phyloP scores from a whole-genome alignment of 1,139 yeast genomes.

The Debaryomyces udenii region DNA sequence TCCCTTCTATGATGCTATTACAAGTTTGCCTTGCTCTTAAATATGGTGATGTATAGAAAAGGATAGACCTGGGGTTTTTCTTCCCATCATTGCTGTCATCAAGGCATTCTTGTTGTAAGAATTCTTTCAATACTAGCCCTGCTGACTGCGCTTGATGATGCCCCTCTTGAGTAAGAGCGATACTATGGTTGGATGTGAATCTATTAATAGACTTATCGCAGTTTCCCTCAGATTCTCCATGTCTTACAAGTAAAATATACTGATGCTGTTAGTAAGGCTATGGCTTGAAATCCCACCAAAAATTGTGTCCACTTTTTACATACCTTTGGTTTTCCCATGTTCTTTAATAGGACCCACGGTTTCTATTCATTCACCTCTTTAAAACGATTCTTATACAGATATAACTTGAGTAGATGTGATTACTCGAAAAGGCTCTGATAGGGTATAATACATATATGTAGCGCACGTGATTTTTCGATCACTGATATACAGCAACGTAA shows the following conservation, averaged over 20 bases:
- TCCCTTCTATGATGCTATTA: conserved; percentile 62
- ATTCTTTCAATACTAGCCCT: conserved; percentile 58
- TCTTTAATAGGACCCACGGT: background rate
- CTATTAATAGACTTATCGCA: conserved; percentile 78
- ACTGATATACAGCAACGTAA: background rate
- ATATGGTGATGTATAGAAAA: conserved; percentile 85
- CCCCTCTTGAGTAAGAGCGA: conserved; percentile 71
- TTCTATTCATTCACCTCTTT: background rate
- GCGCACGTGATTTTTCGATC: too few species aligned
- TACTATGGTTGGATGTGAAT: conserved; percentile 75
- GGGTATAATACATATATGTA: background rate
- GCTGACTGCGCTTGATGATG: conserved; percentile 69
- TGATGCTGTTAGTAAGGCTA: conserved; percentile 24
- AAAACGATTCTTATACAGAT: background rate
- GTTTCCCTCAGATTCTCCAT: conserved; percentile 91
- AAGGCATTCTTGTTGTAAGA: conserved; percentile 53
- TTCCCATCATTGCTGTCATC: conserved; percentile 20
- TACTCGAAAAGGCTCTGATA: conserved; percentile 1
- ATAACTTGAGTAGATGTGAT: too few species aligned
- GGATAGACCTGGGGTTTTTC: conserved; percentile 33
- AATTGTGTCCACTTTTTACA: conserved; percentile 32
- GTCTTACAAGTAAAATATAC: conserved; percentile 80
- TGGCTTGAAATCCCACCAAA: too few species aligned
- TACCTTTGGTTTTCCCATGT: conserved; percentile 65
- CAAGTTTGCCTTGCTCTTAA: conserved; percentile 80